phyloP scores from a whole-genome alignment of 2,329 filamentous ascomycete genomes.

The Cladosporium phlei region DNA sequence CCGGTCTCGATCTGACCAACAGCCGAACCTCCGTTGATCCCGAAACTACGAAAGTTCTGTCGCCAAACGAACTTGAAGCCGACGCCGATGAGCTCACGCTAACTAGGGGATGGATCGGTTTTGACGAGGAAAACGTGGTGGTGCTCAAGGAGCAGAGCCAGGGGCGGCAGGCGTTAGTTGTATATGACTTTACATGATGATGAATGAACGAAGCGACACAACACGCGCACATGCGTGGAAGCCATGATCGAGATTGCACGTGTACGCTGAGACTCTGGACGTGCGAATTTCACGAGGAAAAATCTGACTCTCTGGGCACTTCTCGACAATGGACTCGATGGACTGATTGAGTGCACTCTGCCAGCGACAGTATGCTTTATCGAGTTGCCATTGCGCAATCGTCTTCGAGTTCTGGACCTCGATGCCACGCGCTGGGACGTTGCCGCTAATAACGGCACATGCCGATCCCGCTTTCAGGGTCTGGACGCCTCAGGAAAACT shows the following conservation, averaged over 20 bases:
- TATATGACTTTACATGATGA: slow-evolving; percentile 77
- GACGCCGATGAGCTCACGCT: slow-evolving; percentile 32
- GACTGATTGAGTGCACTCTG: too few species aligned
- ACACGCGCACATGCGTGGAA: not conserved
- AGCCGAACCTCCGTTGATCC: not conserved
- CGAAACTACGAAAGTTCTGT: too few species aligned
- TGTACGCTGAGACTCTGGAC: not conserved
- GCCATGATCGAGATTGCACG: too few species aligned
- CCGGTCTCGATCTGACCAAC: slow-evolving; percentile 20
- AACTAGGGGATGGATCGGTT: slow-evolving; percentile 67
- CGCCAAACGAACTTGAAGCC: not conserved
- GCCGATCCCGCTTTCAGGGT: too few species aligned
- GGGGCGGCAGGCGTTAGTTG: slow-evolving; percentile 68
- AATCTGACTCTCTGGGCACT: not conserved
- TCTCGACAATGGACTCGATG: too few species aligned
- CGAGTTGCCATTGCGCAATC: too few species aligned
- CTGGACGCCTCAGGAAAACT: slow-evolving; percentile 4
- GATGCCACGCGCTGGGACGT: too few species aligned
- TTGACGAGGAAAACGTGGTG: slow-evolving; percentile 89
- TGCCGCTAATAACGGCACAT: too few species aligned
- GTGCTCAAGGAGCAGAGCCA: slow-evolving; percentile 67
- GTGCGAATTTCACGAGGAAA: not conserved
- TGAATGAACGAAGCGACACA: slow-evolving; percentile 2
- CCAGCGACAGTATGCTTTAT: too few species aligned
- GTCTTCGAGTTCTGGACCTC: too few species aligned